phyloP scores from a whole-genome alignment of 257 asterid genomes.

The Primulina tabacum region DNA sequence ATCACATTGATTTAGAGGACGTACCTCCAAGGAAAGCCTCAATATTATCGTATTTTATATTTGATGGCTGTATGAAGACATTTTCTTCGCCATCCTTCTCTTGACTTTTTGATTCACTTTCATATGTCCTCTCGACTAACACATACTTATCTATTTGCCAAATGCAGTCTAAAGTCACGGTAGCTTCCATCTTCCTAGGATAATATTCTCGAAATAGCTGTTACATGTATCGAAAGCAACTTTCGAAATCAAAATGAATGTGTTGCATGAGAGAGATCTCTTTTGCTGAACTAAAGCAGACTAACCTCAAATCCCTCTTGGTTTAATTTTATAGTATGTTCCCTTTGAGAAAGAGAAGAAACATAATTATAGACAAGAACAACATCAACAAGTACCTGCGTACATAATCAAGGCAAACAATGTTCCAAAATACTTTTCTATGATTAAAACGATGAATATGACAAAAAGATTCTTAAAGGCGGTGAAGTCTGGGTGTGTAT shows the following conservation, averaged over 20 bases:
- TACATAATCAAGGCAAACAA: neutral
- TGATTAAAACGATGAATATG: slow-evolving; percentile 2
- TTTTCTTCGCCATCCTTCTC: slow-evolving; percentile 35
- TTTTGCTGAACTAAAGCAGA: neutral
- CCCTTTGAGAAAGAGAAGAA: slow-evolving; percentile 63
- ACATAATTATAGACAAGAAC: slow-evolving; percentile 58
- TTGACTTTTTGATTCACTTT: slow-evolving; percentile 39
- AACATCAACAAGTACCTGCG: slow-evolving; percentile 77
- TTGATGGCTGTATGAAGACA: slow-evolving; percentile 29
- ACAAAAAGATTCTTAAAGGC: neutral
- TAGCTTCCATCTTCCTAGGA: slow-evolving; percentile 56
- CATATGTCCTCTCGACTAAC: slow-evolving; percentile 46
- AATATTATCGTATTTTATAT: slow-evolving; percentile 56
- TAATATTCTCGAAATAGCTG: slow-evolving; percentile 82
- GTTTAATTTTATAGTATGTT: slow-evolving; percentile 63
- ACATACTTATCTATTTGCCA: slow-evolving; percentile 24
- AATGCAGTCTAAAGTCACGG: slow-evolving; percentile 14
- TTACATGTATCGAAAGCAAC: slow-evolving; percentile 20
- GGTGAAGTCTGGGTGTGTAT: neutral
- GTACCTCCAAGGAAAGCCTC: slow-evolving; percentile 81
- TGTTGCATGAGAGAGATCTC: neutral
- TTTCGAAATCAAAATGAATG: slow-evolving; percentile 23
- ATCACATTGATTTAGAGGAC: neutral
- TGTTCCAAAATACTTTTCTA: neutral
- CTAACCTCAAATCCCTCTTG: slow-evolving; percentile 81